Base-by-base conservation (phyloP, 169 alveolate species). In the Sarcocystis neurona region DNA sequence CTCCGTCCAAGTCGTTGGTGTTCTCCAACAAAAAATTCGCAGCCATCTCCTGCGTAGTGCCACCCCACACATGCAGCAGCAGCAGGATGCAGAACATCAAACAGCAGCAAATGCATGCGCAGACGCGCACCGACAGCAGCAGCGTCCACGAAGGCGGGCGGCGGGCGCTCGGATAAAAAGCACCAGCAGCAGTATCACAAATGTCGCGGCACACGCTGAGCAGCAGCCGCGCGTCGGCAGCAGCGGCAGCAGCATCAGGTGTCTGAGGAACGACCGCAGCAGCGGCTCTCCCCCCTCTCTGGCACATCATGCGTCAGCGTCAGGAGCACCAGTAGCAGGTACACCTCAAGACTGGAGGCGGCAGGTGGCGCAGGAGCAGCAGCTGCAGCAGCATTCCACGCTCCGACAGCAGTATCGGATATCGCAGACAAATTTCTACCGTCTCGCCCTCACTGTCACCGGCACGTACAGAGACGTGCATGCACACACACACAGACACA, bases 1-100 rank as follows among this genome's bases (percentile, higher is more conserved):
- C n/a, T n/a, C n/a, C n/a, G 56, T 72, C 66, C 23, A 93, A 92
- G 80, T 95, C 97, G 48, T 94, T 90, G 88, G 93, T 88, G 80
- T 96, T 94, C 89, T 96, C 98, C 37, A 96, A 94, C 82, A 96
- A 89, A 85, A 94, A 96, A 89, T 96, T 96, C n/a, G 98, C 98
- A 2, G 98, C 98, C 93, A 96, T 88, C 86, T 96, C 79, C 89
- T 79, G 87, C 20, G 37, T 30, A 48, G 23, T 50, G 8, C 30
- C 6, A 6, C 75, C 41, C 15, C 39, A 77, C 12, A 77, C 66
- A 37, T 3, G 41, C 47, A 77, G 43, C 56, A 5, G 53, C 30
- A 6, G 48, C 46, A 32, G 30, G 30, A 37, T n/a, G n/a, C n/a
- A n/a, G n/a, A 53, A 53, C 12, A 53, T 15, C 12, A 53, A 53